Evolutionary conservation across 2,329 filamentous ascomycete species (phyloP).

Genomic region (Lasiodiplodia theobromae): DNA sequence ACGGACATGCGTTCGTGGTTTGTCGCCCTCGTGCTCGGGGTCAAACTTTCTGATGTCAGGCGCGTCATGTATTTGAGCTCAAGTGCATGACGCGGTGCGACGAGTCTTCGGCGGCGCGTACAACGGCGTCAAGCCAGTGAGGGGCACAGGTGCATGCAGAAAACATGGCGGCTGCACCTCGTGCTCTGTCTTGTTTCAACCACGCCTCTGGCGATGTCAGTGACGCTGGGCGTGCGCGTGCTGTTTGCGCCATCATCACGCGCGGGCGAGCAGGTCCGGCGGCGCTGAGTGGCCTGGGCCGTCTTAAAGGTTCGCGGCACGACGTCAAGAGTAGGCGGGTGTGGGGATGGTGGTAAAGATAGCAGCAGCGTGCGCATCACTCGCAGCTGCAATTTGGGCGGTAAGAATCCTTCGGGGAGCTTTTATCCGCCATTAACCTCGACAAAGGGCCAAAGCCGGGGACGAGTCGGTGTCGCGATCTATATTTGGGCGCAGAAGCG

Average conservation of each 20-base stretch:
- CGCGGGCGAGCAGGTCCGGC: not conserved
- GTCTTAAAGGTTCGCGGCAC: not conserved
- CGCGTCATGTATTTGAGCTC: slow-evolving; percentile 16
- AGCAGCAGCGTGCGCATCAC: slow-evolving; percentile 2
- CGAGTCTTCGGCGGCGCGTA: not conserved
- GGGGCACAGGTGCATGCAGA: not conserved
- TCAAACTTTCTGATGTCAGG: slow-evolving; percentile 26
- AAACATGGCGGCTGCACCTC: slow-evolving; percentile 10
- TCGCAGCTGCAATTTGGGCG: slow-evolving; percentile 19
- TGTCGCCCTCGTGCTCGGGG: slow-evolving; percentile 4
- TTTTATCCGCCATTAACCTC: slow-evolving; percentile 26
- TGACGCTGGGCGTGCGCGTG: not conserved
- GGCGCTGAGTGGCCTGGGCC: slow-evolving; percentile 9
- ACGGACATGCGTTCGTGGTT: not conserved
- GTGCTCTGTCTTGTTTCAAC: slow-evolving; percentile 15
- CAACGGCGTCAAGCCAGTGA: not conserved
- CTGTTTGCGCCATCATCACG: slow-evolving; percentile 14
- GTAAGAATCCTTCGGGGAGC: slow-evolving; percentile 26
- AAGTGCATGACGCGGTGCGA: slow-evolving; percentile 3
- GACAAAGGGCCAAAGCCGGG: not conserved
- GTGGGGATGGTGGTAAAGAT: slow-evolving; percentile 3
- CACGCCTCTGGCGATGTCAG: not conserved
- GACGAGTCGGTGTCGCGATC: slow-evolving; percentile 8
- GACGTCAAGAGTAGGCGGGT: slow-evolving; percentile 4
- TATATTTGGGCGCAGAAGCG: slow-evolving; percentile 24